Evolutionary conservation across 331 rosid genomes (phyloP), one percentile per base, ranked within the genome.

Genomic region (Phaseolus coccineus): DNA sequence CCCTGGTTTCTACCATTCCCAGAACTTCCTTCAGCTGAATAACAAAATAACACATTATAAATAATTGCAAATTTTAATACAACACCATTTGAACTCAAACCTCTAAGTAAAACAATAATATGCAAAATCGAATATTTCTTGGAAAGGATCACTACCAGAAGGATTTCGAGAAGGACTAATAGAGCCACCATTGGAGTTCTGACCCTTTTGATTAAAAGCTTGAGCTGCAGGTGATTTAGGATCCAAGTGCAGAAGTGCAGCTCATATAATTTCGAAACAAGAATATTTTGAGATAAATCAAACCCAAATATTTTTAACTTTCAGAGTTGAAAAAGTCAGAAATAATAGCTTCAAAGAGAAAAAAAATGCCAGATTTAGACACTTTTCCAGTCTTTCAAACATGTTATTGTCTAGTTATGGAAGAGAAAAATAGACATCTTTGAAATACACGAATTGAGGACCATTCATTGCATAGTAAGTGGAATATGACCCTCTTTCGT

Each of bases 201-300:
- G 75, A 71, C 59, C 88, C 39, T 84, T 40, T 75, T 92, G 90
- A 77, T 87, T 86, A 80, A 92, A 90, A 55, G 88, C 91, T 68
- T 87, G 89, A 71, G 96, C 96, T 78, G 71, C 78, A 4, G 69
- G 62, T 71, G 85, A 82, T 33, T 82, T 77, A 10, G 82, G 85
- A 71, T 77, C 86, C 79, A 77, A 71, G 57, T 82, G 86, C 3
- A 82, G 64, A 63, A 82, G 71, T 64, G 82, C 86, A 64, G 79
- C 70, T 28, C 74, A 52, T 33, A 62, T 24, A 0, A 71, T 40
- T 57, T 35, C 28, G 22, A 75, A 58, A 55, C n/a, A 35, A 4
- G 25, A 50, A 27, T 2, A 4, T 14, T 22, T 19, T 76, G 4
- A 30, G 42, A 65, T 19, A 1, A 39, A 65, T 65, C 50, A 8